A percentile compares a stretch with the other conserved stretches of the same genome.
Evolutionary conservation across 2,329 filamentous ascomycete species (phyloP).

Genomic region (Fusarium sp.): DNA sequence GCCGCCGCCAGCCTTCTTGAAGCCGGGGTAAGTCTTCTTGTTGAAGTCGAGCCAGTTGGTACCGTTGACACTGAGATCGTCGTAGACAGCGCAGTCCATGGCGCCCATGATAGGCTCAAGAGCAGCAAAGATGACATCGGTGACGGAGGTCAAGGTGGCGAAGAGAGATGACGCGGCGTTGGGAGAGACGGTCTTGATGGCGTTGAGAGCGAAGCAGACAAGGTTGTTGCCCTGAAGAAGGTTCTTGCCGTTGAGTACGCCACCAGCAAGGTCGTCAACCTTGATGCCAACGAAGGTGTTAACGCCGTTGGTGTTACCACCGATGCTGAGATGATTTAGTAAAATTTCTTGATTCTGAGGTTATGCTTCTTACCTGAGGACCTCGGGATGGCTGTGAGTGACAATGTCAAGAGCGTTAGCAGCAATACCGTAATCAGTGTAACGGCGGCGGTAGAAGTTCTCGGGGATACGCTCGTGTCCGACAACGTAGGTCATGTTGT

Average conservation of each 20-base stretch:
- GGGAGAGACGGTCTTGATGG: constrained; percentile 57
- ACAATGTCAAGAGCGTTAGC: constrained; percentile 57
- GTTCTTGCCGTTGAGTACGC: constrained; percentile 58
- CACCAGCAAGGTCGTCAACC: constrained; percentile 58
- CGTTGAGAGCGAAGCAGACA: constrained; percentile 57
- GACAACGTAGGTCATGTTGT: constrained; percentile 58
- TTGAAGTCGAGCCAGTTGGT: constrained; percentile 42
- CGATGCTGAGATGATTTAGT: constrained; percentile 53
- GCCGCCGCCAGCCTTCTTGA: constrained; percentile 41
- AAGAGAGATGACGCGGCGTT: constrained; percentile 58
- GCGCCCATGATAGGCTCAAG: constrained; percentile 39
- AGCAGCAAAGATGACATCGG: constrained; percentile 34
- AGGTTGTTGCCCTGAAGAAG: constrained; percentile 63
- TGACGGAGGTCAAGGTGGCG: constrained; percentile 44
- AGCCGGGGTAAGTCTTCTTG: constrained; percentile 37
- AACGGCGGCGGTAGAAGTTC: constrained; percentile 62
- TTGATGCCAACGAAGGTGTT: constrained; percentile 65
- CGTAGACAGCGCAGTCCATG: constrained; percentile 33
- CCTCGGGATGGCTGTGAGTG: constrained; percentile 56
- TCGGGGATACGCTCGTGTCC: constrained; percentile 66
- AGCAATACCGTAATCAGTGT: constrained; percentile 62
- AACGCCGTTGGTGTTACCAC: constrained; percentile 65
- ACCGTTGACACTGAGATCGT: constrained; percentile 38
- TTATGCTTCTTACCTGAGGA: constrained; percentile 45
- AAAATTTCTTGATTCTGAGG: rapidly evolving